phyloP scores from a whole-genome alignment of 768 basidiomycete species.

The Artomyces pyxidatus region DNA sequence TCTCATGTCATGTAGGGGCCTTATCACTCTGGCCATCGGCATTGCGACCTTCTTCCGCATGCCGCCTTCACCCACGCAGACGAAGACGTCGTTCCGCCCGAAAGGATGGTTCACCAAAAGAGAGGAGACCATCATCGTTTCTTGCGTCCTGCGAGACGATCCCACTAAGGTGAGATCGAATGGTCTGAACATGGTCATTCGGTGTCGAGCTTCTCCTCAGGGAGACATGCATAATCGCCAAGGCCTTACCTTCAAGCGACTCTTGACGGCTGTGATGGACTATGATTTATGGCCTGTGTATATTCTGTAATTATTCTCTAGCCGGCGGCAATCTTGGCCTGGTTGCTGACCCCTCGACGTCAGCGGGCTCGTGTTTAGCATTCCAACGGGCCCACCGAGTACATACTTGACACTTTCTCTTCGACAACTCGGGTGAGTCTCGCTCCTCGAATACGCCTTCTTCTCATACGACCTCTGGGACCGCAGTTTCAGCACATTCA shows the following conservation, averaged over 20 bases:
- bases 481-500: constrained; percentile 47
- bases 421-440: constrained; percentile 43
- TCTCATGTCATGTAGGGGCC: constrained; percentile 39
- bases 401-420: constrained; percentile 55
- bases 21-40: constrained; percentile 38
- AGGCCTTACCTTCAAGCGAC: constrained; percentile 37
- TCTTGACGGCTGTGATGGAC: constrained; percentile 50
- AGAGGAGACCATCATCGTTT: constrained; percentile 45
- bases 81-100: constrained; percentile 42
- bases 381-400: constrained; percentile 38
- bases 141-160: constrained; percentile 53
- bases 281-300: constrained; percentile 65
- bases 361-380: constrained; percentile 45
- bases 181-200: background rate
- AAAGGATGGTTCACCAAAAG: constrained; percentile 58
- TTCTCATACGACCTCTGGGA: background rate
- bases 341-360: too few species aligned
- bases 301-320: constrained; percentile 30
- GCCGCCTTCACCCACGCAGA: constrained; percentile 54
- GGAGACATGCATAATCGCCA: constrained; percentile 68
- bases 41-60: constrained; percentile 42
- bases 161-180: constrained; percentile 39
- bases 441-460: too few species aligned
- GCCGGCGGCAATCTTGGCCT: background rate
- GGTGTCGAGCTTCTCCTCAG: too few species aligned